These are phyloP conservation scores for Backusella liffmaniae DNA, from an alignment of 192 early-diverging fungal species.

Conservation along the genomic window DNA sequence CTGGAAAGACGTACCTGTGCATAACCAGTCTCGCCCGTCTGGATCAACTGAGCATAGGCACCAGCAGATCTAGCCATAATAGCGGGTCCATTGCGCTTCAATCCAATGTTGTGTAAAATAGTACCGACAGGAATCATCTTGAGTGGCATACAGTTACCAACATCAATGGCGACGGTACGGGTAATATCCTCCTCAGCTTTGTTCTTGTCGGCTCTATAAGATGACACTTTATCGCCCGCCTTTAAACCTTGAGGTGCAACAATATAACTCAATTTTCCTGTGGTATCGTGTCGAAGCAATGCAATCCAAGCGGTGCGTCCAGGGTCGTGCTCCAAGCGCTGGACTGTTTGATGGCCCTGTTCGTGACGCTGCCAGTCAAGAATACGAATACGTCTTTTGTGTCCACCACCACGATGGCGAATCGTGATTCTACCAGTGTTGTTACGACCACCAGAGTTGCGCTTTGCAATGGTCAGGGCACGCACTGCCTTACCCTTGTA, in stretches of 20 bases:
- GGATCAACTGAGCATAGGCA: constrained; percentile 79
- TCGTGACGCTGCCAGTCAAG: constrained; percentile 84
- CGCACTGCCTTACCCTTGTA: constrained; percentile 84
- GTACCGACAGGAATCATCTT: constrained; percentile 93
- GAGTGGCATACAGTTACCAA: constrained; percentile 89
- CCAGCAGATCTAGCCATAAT: constrained; percentile 85
- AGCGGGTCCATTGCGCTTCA: constrained; percentile 74
- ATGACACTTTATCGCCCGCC: constrained; percentile 54
- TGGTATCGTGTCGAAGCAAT: constrained; percentile 75
- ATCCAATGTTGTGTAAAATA: constrained; percentile 81
- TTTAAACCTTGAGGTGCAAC: constrained; percentile 76
- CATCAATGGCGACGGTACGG: constrained; percentile 56
- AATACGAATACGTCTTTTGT: constrained; percentile 80
- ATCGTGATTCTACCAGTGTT: constrained; percentile 88
- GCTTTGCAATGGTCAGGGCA: constrained; percentile 79
- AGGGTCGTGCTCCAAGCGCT: constrained; percentile 95
- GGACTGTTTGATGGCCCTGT: constrained; percentile 74
- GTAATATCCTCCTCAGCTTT: constrained; percentile 25
- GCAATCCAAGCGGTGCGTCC: constrained; percentile 86
- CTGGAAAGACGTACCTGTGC: constrained; percentile 84
- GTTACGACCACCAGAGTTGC: constrained; percentile 84
- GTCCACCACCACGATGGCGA: constrained; percentile 91
- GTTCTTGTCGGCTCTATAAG: constrained; percentile 15
- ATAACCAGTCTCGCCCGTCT: constrained; percentile 70
- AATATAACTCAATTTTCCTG: constrained; percentile 82